These are phyloP conservation scores for Ganoderma sinense DNA, from an alignment of 1,284 basidiomycete genomes.

Conservation along the genomic window DNA sequence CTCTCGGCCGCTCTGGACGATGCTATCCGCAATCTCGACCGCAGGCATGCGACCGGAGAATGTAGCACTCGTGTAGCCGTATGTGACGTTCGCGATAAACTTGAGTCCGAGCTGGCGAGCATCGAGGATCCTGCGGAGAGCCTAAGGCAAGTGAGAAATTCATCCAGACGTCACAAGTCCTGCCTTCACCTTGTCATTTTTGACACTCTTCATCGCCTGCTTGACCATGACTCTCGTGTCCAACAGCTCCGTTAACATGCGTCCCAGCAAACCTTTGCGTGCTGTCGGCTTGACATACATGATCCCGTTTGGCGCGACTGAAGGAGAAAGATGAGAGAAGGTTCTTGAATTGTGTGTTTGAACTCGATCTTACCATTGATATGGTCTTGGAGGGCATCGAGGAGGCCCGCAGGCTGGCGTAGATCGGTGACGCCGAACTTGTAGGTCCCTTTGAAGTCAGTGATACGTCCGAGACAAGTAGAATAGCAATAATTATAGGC, in stretches of 20 bases:
- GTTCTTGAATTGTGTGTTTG: not conserved
- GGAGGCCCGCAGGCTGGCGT: constrained; percentile 72
- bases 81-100: constrained; percentile 90
- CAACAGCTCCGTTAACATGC: constrained; percentile 93
- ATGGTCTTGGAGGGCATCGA: constrained; percentile 76
- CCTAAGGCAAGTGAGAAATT: constrained; percentile 51
- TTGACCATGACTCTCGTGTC: constrained; percentile 99
- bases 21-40: constrained; percentile 97
- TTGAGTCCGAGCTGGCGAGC: constrained; percentile 91
- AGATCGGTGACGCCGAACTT: constrained; percentile 90
- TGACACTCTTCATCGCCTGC: constrained; percentile 87
- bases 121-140: constrained; percentile 77
- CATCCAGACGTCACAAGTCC: not conserved
- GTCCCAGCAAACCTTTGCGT: constrained; percentile 84
- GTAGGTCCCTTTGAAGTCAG: constrained; percentile 85
- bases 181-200: constrained; percentile 73
- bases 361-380: constrained; percentile 66
- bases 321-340: not conserved
- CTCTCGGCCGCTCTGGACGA: constrained; percentile 95
- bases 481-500: constrained; percentile 98
- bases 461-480: constrained; percentile 92
- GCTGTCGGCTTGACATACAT: constrained; percentile 91
- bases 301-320: constrained; percentile 95
- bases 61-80: constrained; percentile 94
- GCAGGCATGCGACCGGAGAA: constrained; percentile 98